These are phyloP conservation scores for Phyllosticta ampelicida DNA, from an alignment of 2,329 filamentous ascomycete species.

Conservation along the genomic window DNA sequence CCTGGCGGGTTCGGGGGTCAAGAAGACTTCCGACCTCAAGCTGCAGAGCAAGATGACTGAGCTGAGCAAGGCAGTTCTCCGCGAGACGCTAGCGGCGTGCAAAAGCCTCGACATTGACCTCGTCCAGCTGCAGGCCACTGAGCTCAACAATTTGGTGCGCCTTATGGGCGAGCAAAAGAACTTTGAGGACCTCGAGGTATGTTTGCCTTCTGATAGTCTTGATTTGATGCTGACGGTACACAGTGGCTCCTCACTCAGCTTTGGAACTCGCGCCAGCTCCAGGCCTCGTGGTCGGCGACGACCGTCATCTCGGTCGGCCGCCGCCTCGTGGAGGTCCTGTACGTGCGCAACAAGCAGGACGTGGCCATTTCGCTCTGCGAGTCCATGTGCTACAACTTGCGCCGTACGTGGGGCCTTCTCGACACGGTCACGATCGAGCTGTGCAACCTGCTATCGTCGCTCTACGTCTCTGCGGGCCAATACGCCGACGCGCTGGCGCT, in stretches of 20 bases:
- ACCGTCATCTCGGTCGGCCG: slow-evolving; percentile 43
- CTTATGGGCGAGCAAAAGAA: slow-evolving; percentile 36
- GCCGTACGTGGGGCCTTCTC: slow-evolving; percentile 40
- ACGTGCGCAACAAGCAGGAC: slow-evolving; percentile 36
- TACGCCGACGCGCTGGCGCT: slow-evolving; percentile 23
- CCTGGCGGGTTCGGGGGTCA: slow-evolving; percentile 21
- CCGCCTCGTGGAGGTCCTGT: slow-evolving; percentile 42
- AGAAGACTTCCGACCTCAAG: slow-evolving; percentile 19
- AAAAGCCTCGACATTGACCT: slow-evolving; percentile 33
- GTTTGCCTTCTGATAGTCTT: not conserved
- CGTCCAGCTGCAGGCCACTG: slow-evolving; percentile 29
- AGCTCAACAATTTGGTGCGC: slow-evolving; percentile 33
- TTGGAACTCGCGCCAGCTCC: slow-evolving; percentile 26
- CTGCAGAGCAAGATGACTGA: slow-evolving; percentile 31
- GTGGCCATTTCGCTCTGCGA: slow-evolving; percentile 35
- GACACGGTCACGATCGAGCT: slow-evolving; percentile 40
- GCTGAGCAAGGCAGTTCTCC: slow-evolving; percentile 31
- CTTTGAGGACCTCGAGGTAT: slow-evolving; percentile 30
- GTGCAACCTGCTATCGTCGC: slow-evolving; percentile 38
- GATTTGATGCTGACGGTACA: not conserved
- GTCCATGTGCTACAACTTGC: slow-evolving; percentile 46
- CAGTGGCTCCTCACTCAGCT: slow-evolving; percentile 26
- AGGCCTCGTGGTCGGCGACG: slow-evolving; percentile 22
- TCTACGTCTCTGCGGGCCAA: slow-evolving; percentile 36
- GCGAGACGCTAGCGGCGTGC: slow-evolving; percentile 31